phyloP scores from a whole-genome alignment of 805 yeast genomes.

The Wickerhamiella parazyma region DNA sequence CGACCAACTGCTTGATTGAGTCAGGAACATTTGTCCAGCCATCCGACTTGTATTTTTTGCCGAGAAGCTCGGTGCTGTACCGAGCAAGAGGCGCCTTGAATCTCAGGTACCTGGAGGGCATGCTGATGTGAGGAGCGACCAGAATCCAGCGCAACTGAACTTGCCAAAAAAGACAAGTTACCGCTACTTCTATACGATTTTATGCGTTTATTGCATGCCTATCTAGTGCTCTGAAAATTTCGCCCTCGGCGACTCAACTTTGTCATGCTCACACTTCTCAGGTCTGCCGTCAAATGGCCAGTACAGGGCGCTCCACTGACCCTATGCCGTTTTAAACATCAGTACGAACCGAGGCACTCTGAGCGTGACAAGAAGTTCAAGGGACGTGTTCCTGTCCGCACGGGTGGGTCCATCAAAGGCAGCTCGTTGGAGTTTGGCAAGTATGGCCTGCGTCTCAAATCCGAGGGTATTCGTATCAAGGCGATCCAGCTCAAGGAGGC shows the following conservation, averaged over 20 bases:
- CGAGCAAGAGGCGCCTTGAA: not conserved
- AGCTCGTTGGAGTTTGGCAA: constrained; percentile 68
- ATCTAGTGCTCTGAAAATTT: no score
- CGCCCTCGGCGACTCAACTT: not conserved
- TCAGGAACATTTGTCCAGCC: constrained; percentile 80
- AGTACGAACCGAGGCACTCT: constrained; percentile 48
- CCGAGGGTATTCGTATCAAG: constrained; percentile 75
- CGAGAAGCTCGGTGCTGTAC: constrained; percentile 28
- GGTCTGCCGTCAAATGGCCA: constrained; percentile 1
- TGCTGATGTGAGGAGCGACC: not conserved
- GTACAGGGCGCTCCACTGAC: constrained; percentile 3
- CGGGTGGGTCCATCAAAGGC: constrained; percentile 89
- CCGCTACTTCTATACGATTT: no score
- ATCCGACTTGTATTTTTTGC: constrained; percentile 44
- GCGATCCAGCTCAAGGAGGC: constrained; percentile 89
- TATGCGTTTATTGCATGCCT: no score
- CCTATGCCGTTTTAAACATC: constrained; percentile 18
- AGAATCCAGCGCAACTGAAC: no score
- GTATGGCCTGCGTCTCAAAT: constrained; percentile 73
- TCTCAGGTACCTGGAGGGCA: not conserved
- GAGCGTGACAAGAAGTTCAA: constrained; percentile 66
- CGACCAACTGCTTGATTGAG: constrained; percentile 51
- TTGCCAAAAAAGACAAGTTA: no score
- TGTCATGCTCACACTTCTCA: constrained; percentile 7
- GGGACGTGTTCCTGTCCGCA: constrained; percentile 87